Conservation (phyloP, 2,329 filamentous ascomycete genomes). For the Bipolaris sorokiniana region DNA sequence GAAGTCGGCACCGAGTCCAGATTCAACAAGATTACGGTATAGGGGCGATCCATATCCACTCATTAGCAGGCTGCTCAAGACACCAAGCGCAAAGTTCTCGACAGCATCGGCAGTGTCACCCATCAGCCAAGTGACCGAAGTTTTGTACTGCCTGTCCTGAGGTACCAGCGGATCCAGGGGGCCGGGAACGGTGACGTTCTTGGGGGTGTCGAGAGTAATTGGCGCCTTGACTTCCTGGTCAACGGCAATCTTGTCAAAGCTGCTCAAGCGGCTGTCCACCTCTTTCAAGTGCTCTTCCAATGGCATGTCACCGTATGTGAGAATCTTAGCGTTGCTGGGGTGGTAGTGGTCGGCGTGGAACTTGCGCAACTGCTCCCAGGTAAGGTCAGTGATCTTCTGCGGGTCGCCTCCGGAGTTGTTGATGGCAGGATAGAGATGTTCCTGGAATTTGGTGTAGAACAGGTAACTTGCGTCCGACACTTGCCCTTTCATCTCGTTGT, state of each 20-base stretch:
- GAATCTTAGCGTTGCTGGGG: slow-evolving; percentile 93
- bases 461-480: slow-evolving; percentile 97
- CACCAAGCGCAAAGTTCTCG: slow-evolving; percentile 84
- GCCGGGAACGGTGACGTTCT: slow-evolving; percentile 73
- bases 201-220: slow-evolving; percentile 72
- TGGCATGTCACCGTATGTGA: slow-evolving; percentile 95
- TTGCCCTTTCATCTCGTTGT: slow-evolving; percentile 99
- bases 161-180: slow-evolving; percentile 88
- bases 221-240: slow-evolving; percentile 79
- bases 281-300: slow-evolving; percentile 80
- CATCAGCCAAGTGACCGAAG: slow-evolving; percentile 90
- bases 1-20: slow-evolving; percentile 88
- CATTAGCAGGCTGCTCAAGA: slow-evolving; percentile 83
- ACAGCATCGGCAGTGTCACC: slow-evolving; percentile 81
- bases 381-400: slow-evolving; percentile 93
- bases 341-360: slow-evolving; percentile 96
- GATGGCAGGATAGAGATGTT: slow-evolving; percentile 90
- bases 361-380: slow-evolving; percentile 83
- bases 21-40: slow-evolving; percentile 86
- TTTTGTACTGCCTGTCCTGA: slow-evolving; percentile 87
- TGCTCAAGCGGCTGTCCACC: slow-evolving; percentile 73
- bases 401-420: slow-evolving; percentile 98
- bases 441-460: slow-evolving; percentile 94
- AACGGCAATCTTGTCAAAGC: slow-evolving; percentile 72
- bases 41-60: slow-evolving; percentile 95